A percentile compares a stretch with the other conserved stretches of the same genome.
Conservation (phyloP, 257 asterid species). For the Nicotiana knightiana region DNA sequence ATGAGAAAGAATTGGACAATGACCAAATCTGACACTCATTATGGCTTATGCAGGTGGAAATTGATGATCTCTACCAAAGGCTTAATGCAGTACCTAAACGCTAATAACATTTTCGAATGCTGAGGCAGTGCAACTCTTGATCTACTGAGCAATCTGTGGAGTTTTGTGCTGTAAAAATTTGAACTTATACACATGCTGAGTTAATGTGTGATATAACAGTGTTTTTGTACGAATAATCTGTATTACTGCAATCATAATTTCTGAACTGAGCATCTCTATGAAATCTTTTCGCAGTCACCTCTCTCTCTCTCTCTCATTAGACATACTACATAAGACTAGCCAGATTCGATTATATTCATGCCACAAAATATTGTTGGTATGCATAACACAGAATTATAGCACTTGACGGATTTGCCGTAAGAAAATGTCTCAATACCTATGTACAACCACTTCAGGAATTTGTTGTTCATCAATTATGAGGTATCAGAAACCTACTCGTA, state of each 20-base stretch:
- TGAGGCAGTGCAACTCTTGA: background rate
- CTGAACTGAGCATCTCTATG: background rate
- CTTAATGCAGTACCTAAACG: conserved; percentile 23
- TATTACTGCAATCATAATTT: background rate
- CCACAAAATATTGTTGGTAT: too few relatives aligned
- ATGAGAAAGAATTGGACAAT: background rate
- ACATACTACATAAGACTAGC: background rate
- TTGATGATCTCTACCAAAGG: conserved; percentile 50
- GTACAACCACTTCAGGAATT: too few relatives aligned
- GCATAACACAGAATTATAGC: too few relatives aligned
- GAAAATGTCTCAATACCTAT: too few relatives aligned
- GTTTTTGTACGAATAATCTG: background rate
- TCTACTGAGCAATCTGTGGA: background rate
- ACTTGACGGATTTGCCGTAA: too few relatives aligned
- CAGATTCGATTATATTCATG: too few relatives aligned
- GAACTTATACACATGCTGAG: background rate
- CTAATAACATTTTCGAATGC: background rate
- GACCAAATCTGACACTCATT: background rate
- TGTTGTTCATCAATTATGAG: too few relatives aligned
- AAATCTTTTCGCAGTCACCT: background rate
- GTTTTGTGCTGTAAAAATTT: background rate
- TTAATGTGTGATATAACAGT: background rate
- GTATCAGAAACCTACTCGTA: too few relatives aligned
- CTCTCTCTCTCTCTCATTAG: background rate
- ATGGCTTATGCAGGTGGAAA: conserved; percentile 53